Evolutionary conservation across 495 filamentous ascomycete species (phyloP), one percentile per base, ranked within the genome.

Genomic region (Neurospora intermedia): DNA sequence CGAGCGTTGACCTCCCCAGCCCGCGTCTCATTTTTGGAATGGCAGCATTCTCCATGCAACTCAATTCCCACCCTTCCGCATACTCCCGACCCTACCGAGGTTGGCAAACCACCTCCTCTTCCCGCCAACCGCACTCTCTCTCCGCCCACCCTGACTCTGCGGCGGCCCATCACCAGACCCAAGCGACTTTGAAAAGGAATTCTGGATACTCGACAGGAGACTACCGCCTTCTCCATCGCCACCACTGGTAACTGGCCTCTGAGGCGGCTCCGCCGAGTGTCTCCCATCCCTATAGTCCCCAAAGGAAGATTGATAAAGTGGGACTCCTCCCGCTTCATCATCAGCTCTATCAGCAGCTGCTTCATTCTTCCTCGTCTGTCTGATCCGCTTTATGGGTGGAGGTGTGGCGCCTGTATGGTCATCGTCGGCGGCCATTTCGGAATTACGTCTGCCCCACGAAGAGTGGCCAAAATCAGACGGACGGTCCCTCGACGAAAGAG

Each of bases 381-480:
- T 84, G 69, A 77, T 85, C 15, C 84, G 80, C 73, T 81, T 70
- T 69, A 86, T 86, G 0, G 84, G 84, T 5, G 84, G 84, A 38
- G 84, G 84, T 11, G 84, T 85, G 16, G 83, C 82, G 11, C 84
- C 81, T 4, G 77, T 74, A 4, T 77, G 69, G 27, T 80, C 78
- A n/a, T 71, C 71, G 3, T 78, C 54, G 16, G 83, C 81, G 6
- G 80, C 83, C 4, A 73, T 71, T 7, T 76, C 48, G 27, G 76
- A 75, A 0, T 38, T 70, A 1, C 81, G 74, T 42, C 73, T 74
- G 16, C 78, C 76, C 80, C 79, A 81, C 6, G 78, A 80, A 4
- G 79, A 78, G 8, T 78, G 71, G 0, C 79, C 78, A 42, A 80
- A 77, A 48, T 70, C 69, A 23, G 69, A n/a, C 20, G 77, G 72